Conservation (phyloP, 2,329 filamentous ascomycete species). For the Phyllosticta citrichinensis region DNA sequence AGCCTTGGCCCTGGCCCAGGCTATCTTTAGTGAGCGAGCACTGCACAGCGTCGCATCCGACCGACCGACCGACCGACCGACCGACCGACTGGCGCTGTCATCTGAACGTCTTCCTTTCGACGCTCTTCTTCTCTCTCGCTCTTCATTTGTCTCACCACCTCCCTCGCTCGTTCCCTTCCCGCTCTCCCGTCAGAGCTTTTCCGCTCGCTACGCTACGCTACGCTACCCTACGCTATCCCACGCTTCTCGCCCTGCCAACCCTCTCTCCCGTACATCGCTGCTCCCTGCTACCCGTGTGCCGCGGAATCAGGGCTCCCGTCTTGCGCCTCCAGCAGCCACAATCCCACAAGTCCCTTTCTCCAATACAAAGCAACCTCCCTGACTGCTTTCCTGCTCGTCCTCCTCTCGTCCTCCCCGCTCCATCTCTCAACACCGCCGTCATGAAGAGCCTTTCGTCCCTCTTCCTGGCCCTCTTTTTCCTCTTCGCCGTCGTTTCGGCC, state of each 20-base stretch:
- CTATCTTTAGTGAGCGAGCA: neutral
- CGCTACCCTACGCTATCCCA: too few relatives aligned
- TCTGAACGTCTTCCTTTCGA: neutral
- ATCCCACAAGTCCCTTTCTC: neutral
- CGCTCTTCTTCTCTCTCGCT: too few relatives aligned
- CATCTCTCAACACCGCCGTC: neutral
- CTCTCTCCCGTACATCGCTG: neutral
- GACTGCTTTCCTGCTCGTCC: neutral
- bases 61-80: neutral
- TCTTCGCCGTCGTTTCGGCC: conserved; percentile 5
- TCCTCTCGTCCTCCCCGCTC: neutral
- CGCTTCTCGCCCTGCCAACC: too few relatives aligned
- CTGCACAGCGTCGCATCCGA: neutral
- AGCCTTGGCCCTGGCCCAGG: neutral
- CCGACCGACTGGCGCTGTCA: neutral
- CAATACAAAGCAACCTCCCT: neutral
- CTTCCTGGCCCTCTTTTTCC: conserved; percentile 6
- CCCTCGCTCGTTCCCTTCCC: neutral
- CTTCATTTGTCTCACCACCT: neutral
- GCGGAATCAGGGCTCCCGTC: neutral
- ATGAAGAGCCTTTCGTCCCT: conserved; percentile 3
- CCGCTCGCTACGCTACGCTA: neutral
- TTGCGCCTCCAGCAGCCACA: neutral
- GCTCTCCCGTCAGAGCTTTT: neutral
- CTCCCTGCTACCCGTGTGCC: neutral